Conservation (phyloP, 768 basidiomycete genomes). For the Agaricus bisporus region DNA sequence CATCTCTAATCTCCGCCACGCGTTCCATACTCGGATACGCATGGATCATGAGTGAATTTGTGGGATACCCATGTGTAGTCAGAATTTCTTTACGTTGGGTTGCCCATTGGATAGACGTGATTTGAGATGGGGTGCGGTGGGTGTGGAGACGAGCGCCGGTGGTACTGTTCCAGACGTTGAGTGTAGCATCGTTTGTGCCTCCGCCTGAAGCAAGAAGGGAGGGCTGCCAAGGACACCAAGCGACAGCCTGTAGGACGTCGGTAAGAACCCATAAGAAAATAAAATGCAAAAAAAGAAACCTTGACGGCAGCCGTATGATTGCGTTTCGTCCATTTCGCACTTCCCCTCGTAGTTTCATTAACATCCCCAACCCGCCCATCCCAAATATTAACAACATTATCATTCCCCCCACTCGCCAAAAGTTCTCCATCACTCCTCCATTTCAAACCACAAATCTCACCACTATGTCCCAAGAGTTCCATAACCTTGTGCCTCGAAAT, state of each 20-base stretch:
- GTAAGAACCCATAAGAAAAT: background rate
- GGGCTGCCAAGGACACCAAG: constrained; percentile 97
- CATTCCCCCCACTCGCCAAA: constrained; percentile 93
- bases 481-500: constrained; percentile 83
- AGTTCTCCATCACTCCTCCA: constrained; percentile 88
- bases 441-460: constrained; percentile 88
- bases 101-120: constrained; percentile 87
- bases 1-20: constrained; percentile 80
- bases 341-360: constrained; percentile 42
- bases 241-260: constrained; percentile 59
- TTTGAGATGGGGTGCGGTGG: constrained; percentile 81
- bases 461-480: constrained; percentile 84
- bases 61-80: constrained; percentile 93
- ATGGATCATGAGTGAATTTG: constrained; percentile 76
- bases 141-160: constrained; percentile 91
- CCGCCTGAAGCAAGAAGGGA: constrained; percentile 90
- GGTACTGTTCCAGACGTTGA: constrained; percentile 87
- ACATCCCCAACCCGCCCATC: constrained; percentile 73
- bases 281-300: constrained; percentile 24
- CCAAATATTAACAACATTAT: constrained; percentile 98
- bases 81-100: constrained; percentile 85
- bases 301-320: constrained; percentile 89
- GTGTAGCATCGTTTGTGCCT: constrained; percentile 88
- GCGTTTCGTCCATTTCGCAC: constrained; percentile 84
- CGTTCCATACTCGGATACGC: constrained; percentile 81